Percentiles rank a stretch among this genome's conserved stretches.
phyloP scores from a whole-genome alignment of 345 rosid genomes.

The Salix caprea region DNA sequence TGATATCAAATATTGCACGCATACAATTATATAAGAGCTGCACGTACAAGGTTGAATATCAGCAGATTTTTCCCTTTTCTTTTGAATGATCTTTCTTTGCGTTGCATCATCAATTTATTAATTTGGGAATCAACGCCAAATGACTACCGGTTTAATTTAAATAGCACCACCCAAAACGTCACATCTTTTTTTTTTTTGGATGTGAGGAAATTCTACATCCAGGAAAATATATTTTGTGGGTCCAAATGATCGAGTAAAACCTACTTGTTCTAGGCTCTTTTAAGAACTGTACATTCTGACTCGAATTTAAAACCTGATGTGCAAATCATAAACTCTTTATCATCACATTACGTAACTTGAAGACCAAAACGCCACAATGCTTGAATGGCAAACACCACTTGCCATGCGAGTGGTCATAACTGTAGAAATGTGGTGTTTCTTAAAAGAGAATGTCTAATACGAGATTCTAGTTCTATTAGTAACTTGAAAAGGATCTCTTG shows the following conservation, averaged over 20 bases:
- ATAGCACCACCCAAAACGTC: no score
- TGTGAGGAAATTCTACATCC: no score
- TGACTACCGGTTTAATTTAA: not conserved
- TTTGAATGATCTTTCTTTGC: not conserved
- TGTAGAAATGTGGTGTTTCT: slow-evolving; percentile 7
- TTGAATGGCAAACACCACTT: no score
- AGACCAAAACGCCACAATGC: no score
- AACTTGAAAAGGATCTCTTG: slow-evolving; percentile 22
- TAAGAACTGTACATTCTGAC: no score
- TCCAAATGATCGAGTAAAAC: no score
- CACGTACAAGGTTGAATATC: not conserved
- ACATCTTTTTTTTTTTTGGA: no score
- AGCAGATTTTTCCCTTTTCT: not conserved
- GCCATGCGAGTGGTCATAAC: not conserved
- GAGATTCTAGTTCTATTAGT: not conserved
- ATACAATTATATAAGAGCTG: not conserved
- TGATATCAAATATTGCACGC: not conserved
- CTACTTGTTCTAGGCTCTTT: no score
- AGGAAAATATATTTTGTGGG: rapidly evolving
- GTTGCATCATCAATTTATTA: not conserved
- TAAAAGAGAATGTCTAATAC: slow-evolving; percentile 28
- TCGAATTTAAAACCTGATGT: no score
- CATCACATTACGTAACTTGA: no score
- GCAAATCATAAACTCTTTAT: rapidly evolving
- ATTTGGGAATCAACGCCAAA: not conserved